Conservation (phyloP, 169 alveolate genomes). For the Babesia bovis region DNA sequence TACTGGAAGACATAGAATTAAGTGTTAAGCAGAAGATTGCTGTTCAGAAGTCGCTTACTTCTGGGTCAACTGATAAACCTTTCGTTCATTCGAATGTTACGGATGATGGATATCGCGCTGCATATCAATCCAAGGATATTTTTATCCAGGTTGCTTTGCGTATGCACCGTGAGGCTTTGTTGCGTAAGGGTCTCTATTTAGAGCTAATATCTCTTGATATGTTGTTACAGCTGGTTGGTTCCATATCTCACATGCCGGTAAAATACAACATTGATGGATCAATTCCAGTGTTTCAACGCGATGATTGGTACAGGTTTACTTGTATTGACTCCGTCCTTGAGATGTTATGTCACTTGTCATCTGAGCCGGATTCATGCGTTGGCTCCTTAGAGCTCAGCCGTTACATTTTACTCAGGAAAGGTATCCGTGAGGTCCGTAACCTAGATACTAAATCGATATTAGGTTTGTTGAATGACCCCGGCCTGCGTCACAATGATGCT, state of each 20-base stretch:
- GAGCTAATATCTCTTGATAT: slow-evolving; percentile 11
- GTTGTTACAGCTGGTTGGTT: slow-evolving; percentile 8
- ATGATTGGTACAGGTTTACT: slow-evolving; percentile 9
- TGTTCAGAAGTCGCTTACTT: background rate
- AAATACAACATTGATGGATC: background rate
- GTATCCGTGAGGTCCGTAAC: background rate
- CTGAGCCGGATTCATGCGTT: slow-evolving; percentile 33
- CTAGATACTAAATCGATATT: slow-evolving; percentile 10
- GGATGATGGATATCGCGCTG: background rate
- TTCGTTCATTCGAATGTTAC: too few relatives aligned
- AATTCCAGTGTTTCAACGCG: background rate
- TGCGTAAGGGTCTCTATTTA: slow-evolving; percentile 22
- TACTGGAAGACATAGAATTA: slow-evolving; percentile 23
- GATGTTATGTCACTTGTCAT: slow-evolving; percentile 29
- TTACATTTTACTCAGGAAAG: slow-evolving; percentile 7
- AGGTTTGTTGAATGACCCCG: background rate
- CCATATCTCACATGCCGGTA: slow-evolving; percentile 15
- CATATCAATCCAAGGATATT: background rate
- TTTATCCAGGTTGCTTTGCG: slow-evolving; percentile 20
- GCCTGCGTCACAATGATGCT: background rate
- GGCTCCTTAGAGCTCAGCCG: slow-evolving; percentile 14
- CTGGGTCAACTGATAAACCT: background rate
- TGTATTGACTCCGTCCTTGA: slow-evolving; percentile 14
- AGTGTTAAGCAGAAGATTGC: slow-evolving; percentile 8
- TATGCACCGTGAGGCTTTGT: slow-evolving; percentile 18